phyloP scores from a whole-genome alignment of 2,329 filamentous ascomycete species.

The Botrytis sinoallii region DNA sequence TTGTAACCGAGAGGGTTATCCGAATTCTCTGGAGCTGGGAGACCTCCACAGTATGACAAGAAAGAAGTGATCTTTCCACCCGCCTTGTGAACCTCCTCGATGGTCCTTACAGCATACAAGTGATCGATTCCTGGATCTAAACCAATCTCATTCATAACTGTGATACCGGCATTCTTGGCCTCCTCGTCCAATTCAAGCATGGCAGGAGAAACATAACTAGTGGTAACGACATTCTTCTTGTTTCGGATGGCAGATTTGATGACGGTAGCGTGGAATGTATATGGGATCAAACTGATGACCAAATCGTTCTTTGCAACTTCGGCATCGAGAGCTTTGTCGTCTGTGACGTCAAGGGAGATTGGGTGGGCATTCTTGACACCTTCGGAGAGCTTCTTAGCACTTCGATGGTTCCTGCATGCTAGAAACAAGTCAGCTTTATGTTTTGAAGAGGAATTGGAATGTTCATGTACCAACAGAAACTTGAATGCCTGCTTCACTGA shows the following conservation, averaged over 20 bases:
- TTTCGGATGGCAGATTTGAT: slow-evolving; percentile 90
- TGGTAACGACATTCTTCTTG: slow-evolving; percentile 97
- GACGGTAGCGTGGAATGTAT: slow-evolving; percentile 82
- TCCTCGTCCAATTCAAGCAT: slow-evolving; percentile 85
- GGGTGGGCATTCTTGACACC: slow-evolving; percentile 52
- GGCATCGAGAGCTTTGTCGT: slow-evolving; percentile 73
- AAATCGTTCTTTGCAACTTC: slow-evolving; percentile 78
- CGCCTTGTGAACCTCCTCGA: slow-evolving; percentile 79
- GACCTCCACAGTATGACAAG: slow-evolving; percentile 74
- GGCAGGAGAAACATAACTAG: slow-evolving; percentile 85
- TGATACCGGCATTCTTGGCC: slow-evolving; percentile 87
- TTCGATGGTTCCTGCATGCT: slow-evolving; percentile 52
- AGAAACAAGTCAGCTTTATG: neutral
- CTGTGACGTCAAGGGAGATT: slow-evolving; percentile 76
- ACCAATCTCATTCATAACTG: slow-evolving; percentile 96
- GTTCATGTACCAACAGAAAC: slow-evolving; percentile 51
- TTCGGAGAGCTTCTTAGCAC: slow-evolving; percentile 69
- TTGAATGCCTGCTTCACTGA: slow-evolving; percentile 53
- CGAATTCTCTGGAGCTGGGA: slow-evolving; percentile 68
- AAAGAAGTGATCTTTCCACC: slow-evolving; percentile 80
- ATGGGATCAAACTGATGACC: slow-evolving; percentile 81
- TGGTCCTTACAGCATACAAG: slow-evolving; percentile 80
- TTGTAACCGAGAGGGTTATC: slow-evolving; percentile 94
- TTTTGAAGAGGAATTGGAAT: neutral
- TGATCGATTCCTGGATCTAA: slow-evolving; percentile 66